These are phyloP conservation scores for Penicillium sp. DNA, from an alignment of 2,329 filamentous ascomycete species.

Conservation along the genomic window DNA sequence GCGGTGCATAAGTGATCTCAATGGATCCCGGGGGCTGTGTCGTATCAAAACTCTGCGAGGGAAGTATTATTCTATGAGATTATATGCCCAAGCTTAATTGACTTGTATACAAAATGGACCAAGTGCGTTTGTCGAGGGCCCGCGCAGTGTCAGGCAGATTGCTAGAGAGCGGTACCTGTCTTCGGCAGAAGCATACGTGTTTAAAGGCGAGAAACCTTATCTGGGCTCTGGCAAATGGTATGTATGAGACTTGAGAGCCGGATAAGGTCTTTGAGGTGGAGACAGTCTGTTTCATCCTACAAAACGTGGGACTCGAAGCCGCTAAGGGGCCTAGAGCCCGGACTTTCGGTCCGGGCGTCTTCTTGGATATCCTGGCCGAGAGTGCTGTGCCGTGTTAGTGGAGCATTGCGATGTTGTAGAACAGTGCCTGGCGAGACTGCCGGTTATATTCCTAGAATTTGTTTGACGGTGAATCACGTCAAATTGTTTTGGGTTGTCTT, in stretches of 20 bases:
- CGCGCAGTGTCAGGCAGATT: background rate
- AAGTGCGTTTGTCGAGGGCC: background rate
- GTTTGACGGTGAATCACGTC: background rate
- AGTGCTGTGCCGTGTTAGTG: slow-evolving; percentile 1
- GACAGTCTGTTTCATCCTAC: slow-evolving; percentile 1
- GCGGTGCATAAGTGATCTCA: background rate
- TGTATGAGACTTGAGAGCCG: background rate
- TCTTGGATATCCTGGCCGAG: background rate
- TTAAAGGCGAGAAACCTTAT: background rate
- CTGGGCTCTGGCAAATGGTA: background rate
- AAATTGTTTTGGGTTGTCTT: background rate
- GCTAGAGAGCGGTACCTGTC: background rate
- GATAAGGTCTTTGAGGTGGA: background rate
- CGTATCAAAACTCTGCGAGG: background rate
- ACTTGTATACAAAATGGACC: background rate
- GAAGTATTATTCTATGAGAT: background rate
- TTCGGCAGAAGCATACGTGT: background rate
- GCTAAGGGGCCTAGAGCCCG: background rate
- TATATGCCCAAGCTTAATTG: background rate
- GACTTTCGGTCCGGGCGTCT: slow-evolving; percentile 1
- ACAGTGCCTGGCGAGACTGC: background rate
- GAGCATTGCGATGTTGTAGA: background rate
- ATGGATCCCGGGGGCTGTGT: background rate
- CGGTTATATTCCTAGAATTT: background rate
- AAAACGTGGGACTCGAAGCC: background rate